These are phyloP conservation scores for Suhomyces sp. DNA, from an alignment of 805 yeast species.

Conservation along the genomic window DNA sequence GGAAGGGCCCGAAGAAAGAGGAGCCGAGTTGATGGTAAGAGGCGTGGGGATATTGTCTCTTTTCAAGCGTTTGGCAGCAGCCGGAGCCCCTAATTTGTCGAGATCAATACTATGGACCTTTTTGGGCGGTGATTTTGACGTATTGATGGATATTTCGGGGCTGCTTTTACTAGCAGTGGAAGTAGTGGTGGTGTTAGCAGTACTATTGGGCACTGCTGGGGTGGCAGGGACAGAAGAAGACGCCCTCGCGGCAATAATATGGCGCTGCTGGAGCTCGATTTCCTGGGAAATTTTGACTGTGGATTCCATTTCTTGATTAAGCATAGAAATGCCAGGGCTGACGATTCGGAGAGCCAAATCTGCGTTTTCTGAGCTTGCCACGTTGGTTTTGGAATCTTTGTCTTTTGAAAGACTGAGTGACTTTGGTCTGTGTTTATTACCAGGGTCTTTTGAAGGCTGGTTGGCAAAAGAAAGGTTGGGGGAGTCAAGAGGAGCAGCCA, in stretches of 20 bases:
- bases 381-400: slow-evolving; percentile 9
- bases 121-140: neutral
- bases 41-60: slow-evolving; percentile 34
- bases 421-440: slow-evolving; percentile 19
- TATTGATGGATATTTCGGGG: neutral
- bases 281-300: slow-evolving; percentile 31
- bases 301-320: slow-evolving; percentile 29
- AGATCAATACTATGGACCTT: slow-evolving; percentile 3
- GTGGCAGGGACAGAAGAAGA: slow-evolving; percentile 1
- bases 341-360: slow-evolving; percentile 33
- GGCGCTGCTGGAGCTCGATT: slow-evolving; percentile 32
- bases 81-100: slow-evolving; percentile 16
- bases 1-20: neutral
- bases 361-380: slow-evolving; percentile 9
- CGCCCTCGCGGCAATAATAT: slow-evolving; percentile 29
- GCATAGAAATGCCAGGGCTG: slow-evolving; percentile 32
- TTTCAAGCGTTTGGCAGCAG: slow-evolving; percentile 26
- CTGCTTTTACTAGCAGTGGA: neutral
- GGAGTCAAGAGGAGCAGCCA: neutral
- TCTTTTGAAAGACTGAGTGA: slow-evolving; percentile 10
- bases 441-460: slow-evolving; percentile 3
- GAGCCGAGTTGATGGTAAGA: slow-evolving; percentile 14
- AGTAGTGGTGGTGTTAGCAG: neutral
- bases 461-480: neutral
- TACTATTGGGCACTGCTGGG: neutral